Conservation (phyloP, 257 asterid species). For the Salvia miltiorrhiza region DNA sequence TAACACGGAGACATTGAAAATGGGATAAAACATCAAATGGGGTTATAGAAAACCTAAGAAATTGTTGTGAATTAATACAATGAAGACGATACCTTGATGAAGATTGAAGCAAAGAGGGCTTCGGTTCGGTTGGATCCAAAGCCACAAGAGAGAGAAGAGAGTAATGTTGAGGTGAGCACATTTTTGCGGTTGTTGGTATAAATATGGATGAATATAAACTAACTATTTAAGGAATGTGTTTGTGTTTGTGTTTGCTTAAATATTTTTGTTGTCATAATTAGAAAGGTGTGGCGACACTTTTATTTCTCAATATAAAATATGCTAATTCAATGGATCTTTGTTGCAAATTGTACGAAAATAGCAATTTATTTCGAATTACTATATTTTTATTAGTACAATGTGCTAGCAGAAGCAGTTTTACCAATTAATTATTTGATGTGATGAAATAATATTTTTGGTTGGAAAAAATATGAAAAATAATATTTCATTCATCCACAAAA, state of each 20-base stretch:
- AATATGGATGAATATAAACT: background rate
- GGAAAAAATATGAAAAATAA: too few relatives aligned
- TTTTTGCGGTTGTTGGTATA: background rate
- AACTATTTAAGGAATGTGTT: conserved; percentile 12
- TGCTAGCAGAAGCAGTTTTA: too few relatives aligned
- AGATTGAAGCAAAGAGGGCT: conserved; percentile 10
- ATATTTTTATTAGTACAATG: too few relatives aligned
- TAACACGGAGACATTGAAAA: background rate
- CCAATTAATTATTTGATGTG: too few relatives aligned
- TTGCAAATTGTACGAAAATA: too few relatives aligned
- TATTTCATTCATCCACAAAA: too few relatives aligned
- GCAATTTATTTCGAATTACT: too few relatives aligned
- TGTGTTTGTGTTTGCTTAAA: background rate
- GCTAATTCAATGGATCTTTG: too few relatives aligned
- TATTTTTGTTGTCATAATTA: background rate
- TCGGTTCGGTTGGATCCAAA: conserved; percentile 27
- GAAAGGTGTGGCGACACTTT: background rate
- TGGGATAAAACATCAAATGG: background rate
- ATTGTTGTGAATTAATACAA: background rate
- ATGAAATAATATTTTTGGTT: too few relatives aligned
- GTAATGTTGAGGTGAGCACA: background rate
- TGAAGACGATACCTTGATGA: conserved; percentile 19
- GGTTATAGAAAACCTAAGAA: background rate
- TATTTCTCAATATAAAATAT: background rate
- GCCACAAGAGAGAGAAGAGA: background rate